phyloP scores from a whole-genome alignment of 139 green algal species.

The Limnomonas spitsbergensis region DNA sequence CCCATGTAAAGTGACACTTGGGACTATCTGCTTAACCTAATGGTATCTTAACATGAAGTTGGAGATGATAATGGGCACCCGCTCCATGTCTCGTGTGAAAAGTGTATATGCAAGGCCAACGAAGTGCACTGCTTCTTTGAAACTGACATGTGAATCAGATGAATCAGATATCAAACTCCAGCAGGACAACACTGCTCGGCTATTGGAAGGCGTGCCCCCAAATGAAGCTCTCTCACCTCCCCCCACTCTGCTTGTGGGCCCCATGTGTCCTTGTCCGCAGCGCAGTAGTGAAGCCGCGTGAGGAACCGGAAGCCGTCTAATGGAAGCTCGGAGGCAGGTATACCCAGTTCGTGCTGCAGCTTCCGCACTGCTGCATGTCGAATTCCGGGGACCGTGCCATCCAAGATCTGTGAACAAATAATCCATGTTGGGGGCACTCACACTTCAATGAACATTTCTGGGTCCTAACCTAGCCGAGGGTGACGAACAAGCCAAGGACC shows the following conservation, averaged over 20 bases:
- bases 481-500: no score
- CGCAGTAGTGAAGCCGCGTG: constrained; percentile 92
- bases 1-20: no score
- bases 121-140: background rate
- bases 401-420: no score
- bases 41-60: no score
- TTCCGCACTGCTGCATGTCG: constrained; percentile 77
- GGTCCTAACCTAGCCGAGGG: no score
- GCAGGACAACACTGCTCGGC: no score
- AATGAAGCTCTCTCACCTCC: constrained; percentile 54
- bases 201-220: no score
- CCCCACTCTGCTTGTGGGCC: constrained; percentile 64
- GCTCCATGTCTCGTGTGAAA: no score
- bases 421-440: no score
- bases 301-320: constrained; percentile 43
- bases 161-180: background rate
- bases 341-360: constrained; percentile 86
- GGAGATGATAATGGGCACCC: no score
- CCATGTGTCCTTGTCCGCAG: constrained; percentile 61
- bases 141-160: background rate
- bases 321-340: constrained; percentile 37
- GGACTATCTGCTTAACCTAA: no score
- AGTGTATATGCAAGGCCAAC: constrained; percentile 5
- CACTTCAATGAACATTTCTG: background rate
- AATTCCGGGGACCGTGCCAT: constrained; percentile 40